These are phyloP conservation scores for Fusarium zealandicum DNA, from an alignment of 2,329 filamentous ascomycete genomes.

Conservation along the genomic window DNA sequence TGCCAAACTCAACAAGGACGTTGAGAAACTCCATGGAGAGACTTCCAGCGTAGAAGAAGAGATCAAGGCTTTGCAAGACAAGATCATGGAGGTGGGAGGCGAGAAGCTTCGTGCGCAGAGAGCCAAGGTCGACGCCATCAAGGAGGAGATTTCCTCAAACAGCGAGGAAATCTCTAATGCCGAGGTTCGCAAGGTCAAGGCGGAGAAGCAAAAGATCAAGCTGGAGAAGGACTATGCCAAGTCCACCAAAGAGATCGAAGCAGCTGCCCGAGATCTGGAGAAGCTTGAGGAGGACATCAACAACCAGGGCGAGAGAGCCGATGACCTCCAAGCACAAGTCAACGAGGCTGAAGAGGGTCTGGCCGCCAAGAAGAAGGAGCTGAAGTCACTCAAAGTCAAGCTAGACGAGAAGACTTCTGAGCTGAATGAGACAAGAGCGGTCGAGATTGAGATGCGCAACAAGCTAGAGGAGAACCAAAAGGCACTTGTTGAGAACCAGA, in stretches of 20 bases:
- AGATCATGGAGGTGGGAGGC: constrained; percentile 98
- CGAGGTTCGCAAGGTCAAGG: constrained; percentile 88
- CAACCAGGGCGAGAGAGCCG: constrained; percentile 77
- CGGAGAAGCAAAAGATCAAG: constrained; percentile 89
- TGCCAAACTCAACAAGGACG: constrained; percentile 74
- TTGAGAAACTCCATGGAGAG: constrained; percentile 80
- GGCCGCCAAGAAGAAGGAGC: constrained; percentile 78
- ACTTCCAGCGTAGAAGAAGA: constrained; percentile 91
- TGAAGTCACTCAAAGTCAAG: constrained; percentile 80
- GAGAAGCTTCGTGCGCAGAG: constrained; percentile 91
- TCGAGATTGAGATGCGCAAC: constrained; percentile 98
- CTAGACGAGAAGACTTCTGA: constrained; percentile 86
- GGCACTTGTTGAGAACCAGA: constrained; percentile 83
- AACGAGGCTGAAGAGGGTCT: constrained; percentile 85
- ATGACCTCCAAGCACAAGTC: constrained; percentile 74
- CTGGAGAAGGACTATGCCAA: constrained; percentile 83
- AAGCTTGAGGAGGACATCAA: constrained; percentile 80
- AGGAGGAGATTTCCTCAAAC: constrained; percentile 82
- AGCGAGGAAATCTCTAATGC: constrained; percentile 84
- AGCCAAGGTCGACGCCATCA: constrained; percentile 86
- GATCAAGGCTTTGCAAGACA: constrained; percentile 91
- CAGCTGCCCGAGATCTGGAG: constrained; percentile 75
- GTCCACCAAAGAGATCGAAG: constrained; percentile 79
- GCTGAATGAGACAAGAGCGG: constrained; percentile 85
- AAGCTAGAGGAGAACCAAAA: constrained; percentile 98